Evolutionary conservation across 306 rosid species (phyloP).

Genomic region (Lathyrus aphaca): DNA sequence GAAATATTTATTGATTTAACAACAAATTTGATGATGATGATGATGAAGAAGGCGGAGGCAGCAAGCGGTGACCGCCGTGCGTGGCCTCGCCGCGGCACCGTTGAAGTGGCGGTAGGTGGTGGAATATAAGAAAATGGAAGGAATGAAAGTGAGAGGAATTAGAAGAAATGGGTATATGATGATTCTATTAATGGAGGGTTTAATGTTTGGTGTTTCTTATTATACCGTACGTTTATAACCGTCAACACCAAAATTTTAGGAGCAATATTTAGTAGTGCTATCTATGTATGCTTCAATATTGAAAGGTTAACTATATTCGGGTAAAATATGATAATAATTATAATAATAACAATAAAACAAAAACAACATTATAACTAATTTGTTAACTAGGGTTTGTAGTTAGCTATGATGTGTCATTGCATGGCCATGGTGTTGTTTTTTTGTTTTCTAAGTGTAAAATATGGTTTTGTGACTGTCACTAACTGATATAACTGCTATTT

Average conservation of each 20-base stretch:
- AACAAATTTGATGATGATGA: not conserved
- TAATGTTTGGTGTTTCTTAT: not conserved
- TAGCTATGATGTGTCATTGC: not conserved
- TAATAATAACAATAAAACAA: not conserved
- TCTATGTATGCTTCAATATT: conserved; percentile 15
- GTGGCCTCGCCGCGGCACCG: conserved; percentile 42
- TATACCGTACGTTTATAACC: conserved; percentile 65
- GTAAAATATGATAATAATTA: not conserved
- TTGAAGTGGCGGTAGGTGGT: not conserved
- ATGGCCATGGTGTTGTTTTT: not conserved
- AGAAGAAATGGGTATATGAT: not conserved
- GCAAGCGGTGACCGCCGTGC: conserved; percentile 40
- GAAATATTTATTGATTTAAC: not conserved
- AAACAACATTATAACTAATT: too few relatives aligned
- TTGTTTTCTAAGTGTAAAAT: not conserved
- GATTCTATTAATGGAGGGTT: conserved; percentile 41
- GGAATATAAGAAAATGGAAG: not conserved
- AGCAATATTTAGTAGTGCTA: conserved; percentile 40
- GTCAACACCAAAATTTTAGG: conserved; percentile 44
- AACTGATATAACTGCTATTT: not conserved
- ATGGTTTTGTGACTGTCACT: not conserved
- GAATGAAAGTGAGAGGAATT: not conserved
- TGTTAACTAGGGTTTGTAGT: not conserved
- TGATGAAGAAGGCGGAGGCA: conserved; percentile 38
- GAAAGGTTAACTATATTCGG: conserved; percentile 37